Evolutionary conservation across 2,329 filamentous ascomycete species (phyloP).

Genomic region (Fusarium sp.): DNA sequence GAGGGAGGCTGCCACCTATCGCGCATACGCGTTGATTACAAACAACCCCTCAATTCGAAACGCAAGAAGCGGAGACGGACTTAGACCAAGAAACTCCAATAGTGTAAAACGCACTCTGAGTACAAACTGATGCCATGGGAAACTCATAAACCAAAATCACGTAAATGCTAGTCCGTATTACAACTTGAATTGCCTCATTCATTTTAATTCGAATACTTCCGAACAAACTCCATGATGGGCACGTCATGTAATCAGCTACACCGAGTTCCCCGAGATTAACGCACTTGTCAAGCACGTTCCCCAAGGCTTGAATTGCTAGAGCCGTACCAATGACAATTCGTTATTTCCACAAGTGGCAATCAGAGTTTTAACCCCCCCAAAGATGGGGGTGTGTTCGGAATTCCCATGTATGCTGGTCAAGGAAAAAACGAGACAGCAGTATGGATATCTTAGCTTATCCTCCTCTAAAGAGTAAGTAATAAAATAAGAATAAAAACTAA

Average conservation of each 20-base stretch:
- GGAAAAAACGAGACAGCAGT: too few relatives aligned
- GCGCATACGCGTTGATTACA: background rate
- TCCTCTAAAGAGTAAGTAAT: too few relatives aligned
- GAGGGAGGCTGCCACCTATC: background rate
- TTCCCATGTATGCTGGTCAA: too few relatives aligned
- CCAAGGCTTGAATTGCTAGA: background rate
- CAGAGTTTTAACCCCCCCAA: constrained; percentile 2
- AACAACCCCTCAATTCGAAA: background rate
- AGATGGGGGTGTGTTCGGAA: background rate
- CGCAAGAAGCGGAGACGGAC: background rate
- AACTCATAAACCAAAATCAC: background rate
- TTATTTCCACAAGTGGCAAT: background rate
- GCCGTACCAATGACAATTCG: constrained; percentile 24
- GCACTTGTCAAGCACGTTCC: background rate
- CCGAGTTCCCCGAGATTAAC: background rate
- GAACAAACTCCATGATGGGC: background rate
- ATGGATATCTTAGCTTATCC: too few relatives aligned
- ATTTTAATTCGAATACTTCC: background rate
- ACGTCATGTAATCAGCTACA: background rate
- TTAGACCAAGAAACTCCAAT: background rate
- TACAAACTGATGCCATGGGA: background rate
- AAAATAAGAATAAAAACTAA: too few relatives aligned
- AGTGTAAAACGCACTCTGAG: background rate
- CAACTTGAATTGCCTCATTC: background rate
- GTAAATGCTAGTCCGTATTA: background rate